Conservation (phyloP, 1,284 basidiomycete species). For the Ustilago cynodontis region DNA sequence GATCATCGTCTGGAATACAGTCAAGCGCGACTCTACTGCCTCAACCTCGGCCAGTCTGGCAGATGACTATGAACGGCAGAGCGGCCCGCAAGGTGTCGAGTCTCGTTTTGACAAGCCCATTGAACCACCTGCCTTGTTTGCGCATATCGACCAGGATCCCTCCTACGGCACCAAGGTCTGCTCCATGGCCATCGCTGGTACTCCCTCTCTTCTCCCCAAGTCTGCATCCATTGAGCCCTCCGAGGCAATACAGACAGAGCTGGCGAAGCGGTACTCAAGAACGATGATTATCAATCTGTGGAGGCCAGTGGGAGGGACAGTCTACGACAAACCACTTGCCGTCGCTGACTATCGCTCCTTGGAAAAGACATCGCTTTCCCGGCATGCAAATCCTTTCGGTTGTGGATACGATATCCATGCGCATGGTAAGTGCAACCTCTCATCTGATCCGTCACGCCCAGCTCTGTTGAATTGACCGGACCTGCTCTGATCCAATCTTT, state of each 20-base stretch:
- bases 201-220: conserved; percentile 4
- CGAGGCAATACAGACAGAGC: conserved; percentile 14
- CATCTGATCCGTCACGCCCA: background rate
- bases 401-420: conserved; percentile 37
- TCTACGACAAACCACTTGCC: conserved; percentile 33
- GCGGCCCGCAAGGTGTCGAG: conserved; percentile 29
- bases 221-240: conserved; percentile 5
- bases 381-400: conserved; percentile 30
- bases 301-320: conserved; percentile 34
- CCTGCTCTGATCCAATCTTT: background rate
- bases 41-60: conserved; percentile 22
- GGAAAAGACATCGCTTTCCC: conserved; percentile 8
- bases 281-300: conserved; percentile 43
- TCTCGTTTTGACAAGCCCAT: conserved; percentile 30
- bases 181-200: conserved; percentile 38
- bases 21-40: conserved; percentile 26
- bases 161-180: conserved; percentile 24
- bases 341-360: conserved; percentile 34
- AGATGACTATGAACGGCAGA: conserved; percentile 22
- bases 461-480: background rate
- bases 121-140: conserved; percentile 33
- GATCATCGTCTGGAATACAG: conserved; percentile 42
- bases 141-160: conserved; percentile 37
- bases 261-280: conserved; percentile 10
- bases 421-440: conserved; percentile 4